Percentiles rank a stretch among this genome's conserved stretches.
Evolutionary conservation across 2,329 filamentous ascomycete genomes (phyloP).

Genomic region (Calycina herbarum): DNA sequence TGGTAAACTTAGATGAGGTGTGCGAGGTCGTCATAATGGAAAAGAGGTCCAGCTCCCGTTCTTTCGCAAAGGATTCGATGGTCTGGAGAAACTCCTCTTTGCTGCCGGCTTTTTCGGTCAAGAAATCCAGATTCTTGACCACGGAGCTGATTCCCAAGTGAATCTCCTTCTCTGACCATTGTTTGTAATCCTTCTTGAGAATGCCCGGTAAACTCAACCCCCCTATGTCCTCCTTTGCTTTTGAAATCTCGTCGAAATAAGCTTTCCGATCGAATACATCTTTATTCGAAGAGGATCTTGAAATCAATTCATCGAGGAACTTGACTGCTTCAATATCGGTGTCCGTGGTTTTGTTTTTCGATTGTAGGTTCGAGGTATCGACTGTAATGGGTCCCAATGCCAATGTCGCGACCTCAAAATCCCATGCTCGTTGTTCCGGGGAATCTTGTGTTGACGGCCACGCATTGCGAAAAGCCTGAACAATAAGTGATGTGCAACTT

Average conservation of each 20-base stretch:
- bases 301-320: constrained; percentile 52
- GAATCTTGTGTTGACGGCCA: background rate
- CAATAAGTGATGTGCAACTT: constrained; percentile 61
- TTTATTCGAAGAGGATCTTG: background rate
- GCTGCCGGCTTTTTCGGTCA: constrained; percentile 55
- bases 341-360: constrained; percentile 63
- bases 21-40: constrained; percentile 69
- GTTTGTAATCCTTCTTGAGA: constrained; percentile 81
- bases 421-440: constrained; percentile 31
- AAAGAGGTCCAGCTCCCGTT: constrained; percentile 60
- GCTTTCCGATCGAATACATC: constrained; percentile 50
- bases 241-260: constrained; percentile 61
- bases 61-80: constrained; percentile 54
- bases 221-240: constrained; percentile 68
- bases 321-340: constrained; percentile 59
- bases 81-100: constrained; percentile 47
- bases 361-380: constrained; percentile 67
- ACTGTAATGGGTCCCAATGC: constrained; percentile 71
- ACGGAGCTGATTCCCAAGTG: constrained; percentile 68
- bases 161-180: constrained; percentile 60
- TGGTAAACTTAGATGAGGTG: constrained; percentile 52
- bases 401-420: constrained; percentile 64
- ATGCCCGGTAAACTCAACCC: constrained; percentile 63
- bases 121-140: constrained; percentile 61
- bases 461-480: background rate